Conservation (phyloP, 2,329 filamentous ascomycete genomes). For the Capronia americana region DNA sequence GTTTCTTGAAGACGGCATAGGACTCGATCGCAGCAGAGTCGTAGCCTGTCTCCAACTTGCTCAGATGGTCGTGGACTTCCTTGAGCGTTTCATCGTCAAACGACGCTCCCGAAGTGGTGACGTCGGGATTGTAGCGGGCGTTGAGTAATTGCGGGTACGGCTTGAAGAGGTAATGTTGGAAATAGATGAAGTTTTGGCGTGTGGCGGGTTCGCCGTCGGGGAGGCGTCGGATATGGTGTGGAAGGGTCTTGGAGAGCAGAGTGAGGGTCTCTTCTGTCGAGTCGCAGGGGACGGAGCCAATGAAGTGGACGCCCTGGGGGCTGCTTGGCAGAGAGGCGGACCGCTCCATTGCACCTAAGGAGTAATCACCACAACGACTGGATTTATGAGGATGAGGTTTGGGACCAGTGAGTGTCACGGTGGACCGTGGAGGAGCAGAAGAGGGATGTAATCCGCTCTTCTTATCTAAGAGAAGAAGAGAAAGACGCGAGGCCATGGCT, state of each 20-base stretch:
- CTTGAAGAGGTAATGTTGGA: conserved; percentile 45
- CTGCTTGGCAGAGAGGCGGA: no score
- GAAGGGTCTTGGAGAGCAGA: conserved; percentile 41
- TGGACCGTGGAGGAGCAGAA: no score
- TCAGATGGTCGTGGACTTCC: background rate
- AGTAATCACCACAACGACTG: no score
- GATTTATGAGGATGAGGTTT: no score
- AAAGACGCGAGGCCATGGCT: no score
- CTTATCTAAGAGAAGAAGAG: no score
- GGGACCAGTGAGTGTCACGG: no score
- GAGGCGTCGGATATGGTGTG: conserved; percentile 46
- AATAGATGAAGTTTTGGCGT: conserved; percentile 45
- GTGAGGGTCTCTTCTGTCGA: conserved; percentile 46
- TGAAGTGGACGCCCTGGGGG: conserved; percentile 36
- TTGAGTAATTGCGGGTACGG: conserved; percentile 24
- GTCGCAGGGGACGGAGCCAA: conserved; percentile 49
- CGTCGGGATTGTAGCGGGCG: conserved; percentile 12
- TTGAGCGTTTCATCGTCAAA: conserved; percentile 9
- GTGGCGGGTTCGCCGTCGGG: conserved; percentile 53
- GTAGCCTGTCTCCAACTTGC: conserved; percentile 36
- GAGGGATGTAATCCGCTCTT: no score
- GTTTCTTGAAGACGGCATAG: conserved; percentile 40
- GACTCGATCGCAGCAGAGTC: conserved; percentile 43
- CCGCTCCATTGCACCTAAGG: no score
- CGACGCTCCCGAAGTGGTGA: conserved; percentile 26